These are phyloP conservation scores for Davidsoniella virescens DNA, from an alignment of 2,329 filamentous ascomycete species.

Conservation along the genomic window DNA sequence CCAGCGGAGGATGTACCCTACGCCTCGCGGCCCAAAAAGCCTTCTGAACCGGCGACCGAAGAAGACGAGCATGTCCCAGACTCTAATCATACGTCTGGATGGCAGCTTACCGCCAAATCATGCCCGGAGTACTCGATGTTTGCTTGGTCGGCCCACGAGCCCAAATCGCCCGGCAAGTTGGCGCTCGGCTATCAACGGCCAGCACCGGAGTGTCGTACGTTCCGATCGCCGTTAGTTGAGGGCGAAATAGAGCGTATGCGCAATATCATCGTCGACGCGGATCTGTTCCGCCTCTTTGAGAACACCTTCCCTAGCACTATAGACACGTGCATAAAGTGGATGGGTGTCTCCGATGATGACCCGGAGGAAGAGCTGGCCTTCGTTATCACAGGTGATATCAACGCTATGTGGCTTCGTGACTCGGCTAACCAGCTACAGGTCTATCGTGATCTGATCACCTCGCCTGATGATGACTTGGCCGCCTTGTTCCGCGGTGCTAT, in stretches of 20 bases:
- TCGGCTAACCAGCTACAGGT: slow-evolving; percentile 62
- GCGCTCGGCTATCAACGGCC: slow-evolving; percentile 70
- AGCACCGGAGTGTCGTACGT: slow-evolving; percentile 59
- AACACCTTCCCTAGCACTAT: slow-evolving; percentile 73
- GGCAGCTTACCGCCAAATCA: neutral
- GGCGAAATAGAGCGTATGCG: slow-evolving; percentile 20
- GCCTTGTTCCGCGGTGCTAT: slow-evolving; percentile 54
- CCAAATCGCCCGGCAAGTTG: slow-evolving; percentile 61
- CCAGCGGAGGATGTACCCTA: neutral
- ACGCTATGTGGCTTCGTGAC: slow-evolving; percentile 79
- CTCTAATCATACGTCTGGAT: slow-evolving; percentile 1
- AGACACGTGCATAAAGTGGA: slow-evolving; percentile 69
- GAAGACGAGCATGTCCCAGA: neutral
- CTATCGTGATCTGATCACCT: slow-evolving; percentile 40
- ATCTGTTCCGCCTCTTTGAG: slow-evolving; percentile 65
- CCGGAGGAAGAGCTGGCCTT: slow-evolving; percentile 50
- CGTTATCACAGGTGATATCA: slow-evolving; percentile 71
- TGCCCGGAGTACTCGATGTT: slow-evolving; percentile 13
- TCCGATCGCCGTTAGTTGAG: slow-evolving; percentile 12
- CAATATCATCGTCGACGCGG: slow-evolving; percentile 30
- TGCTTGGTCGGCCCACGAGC: slow-evolving; percentile 33
- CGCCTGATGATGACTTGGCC: slow-evolving; percentile 38
- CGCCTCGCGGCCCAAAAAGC: neutral
- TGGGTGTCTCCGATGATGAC: slow-evolving; percentile 39
- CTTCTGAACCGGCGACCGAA: neutral